Base-by-base conservation (phyloP, 139 green algal species). In the Medakamo hakoo region DNA sequence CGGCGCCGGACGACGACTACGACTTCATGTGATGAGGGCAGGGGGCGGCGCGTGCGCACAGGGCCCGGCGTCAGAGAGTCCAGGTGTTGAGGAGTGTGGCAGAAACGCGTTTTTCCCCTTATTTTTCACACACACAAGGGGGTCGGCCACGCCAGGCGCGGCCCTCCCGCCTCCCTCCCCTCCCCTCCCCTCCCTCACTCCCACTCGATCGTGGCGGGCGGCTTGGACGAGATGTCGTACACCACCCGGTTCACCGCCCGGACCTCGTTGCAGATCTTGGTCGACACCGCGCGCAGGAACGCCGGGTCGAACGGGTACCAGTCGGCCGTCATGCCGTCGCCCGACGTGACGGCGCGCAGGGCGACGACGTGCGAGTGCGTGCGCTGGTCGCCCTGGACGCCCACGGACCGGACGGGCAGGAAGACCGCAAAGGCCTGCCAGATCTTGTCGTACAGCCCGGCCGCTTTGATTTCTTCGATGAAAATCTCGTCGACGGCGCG, bases 381-480 rank as follows among this genome's bases (percentile, higher is more conserved):
- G 57, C 93, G 76, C 80, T 94, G 83, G 72, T 98, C 93, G 49
- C 92, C 93, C 69, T 94, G 88, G 59, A 95, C 88, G 5, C 88
- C 86, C 31, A 90, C 84, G 2, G 73, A 85, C 63, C 81, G 79
- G 55, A 97, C 74, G 9, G 90, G 90, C 62, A 98, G 76, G 81
- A 98, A 97, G 22, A 98, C 93, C 3, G 93, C 93, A 74, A 99
- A 99, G 2, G 93, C 93, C 77, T 96, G 88, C 93, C 93, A 99
- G 76, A 99, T 99, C 68, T 96, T 73, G 75, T 98, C 90, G 74
- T 99, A 99, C 59, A 99, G 79, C 29, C 91, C 91, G 57, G 76
- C 84, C 68, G 96, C 93, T 29, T 69, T 75, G 71, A 99, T 96
- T 32, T 75, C 71, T 61, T 96, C 86, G 69, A 97, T 89, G 73